Conservation (phyloP, 169 alveolate species). For the Plasmodium knowlesi region DNA sequence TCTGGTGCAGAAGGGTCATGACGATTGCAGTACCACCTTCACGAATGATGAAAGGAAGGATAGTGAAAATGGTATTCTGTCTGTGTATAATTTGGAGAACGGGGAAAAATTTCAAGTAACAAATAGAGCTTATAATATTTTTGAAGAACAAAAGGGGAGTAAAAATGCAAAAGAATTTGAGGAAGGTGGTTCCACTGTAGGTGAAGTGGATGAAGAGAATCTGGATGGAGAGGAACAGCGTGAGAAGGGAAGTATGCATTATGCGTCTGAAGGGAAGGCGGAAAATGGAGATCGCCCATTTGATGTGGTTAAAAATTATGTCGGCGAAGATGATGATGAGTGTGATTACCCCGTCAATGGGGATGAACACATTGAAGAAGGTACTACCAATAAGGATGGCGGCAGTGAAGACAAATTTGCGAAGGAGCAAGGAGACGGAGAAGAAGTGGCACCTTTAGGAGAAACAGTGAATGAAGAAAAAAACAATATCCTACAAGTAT, state of each 20-base stretch:
- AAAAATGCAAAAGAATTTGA: neutral
- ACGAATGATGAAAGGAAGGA: neutral
- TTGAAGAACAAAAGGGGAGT: slow-evolving; percentile 5
- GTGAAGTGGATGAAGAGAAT: neutral
- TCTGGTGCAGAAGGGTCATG: neutral
- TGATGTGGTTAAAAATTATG: neutral
- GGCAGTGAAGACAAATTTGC: neutral
- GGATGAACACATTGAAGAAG: neutral
- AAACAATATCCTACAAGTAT: neutral
- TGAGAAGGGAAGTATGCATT: neutral
- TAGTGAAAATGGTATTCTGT: neutral
- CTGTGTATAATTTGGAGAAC: slow-evolving; percentile 2
- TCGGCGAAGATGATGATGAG: neutral
- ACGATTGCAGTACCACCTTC: neutral
- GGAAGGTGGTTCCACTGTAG: neutral
- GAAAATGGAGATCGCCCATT: neutral
- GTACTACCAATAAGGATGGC: neutral
- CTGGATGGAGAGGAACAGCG: neutral
- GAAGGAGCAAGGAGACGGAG: neutral
- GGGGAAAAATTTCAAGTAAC: neutral
- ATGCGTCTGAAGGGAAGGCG: neutral
- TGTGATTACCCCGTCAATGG: neutral
- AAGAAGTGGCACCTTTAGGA: neutral
- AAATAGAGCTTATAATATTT: slow-evolving; percentile 32
- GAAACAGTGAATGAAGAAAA: neutral